A percentile compares a stretch with the other conserved stretches of the same genome.
Conservation (phyloP, 257 asterid species). For the Solanum etuberosum region DNA sequence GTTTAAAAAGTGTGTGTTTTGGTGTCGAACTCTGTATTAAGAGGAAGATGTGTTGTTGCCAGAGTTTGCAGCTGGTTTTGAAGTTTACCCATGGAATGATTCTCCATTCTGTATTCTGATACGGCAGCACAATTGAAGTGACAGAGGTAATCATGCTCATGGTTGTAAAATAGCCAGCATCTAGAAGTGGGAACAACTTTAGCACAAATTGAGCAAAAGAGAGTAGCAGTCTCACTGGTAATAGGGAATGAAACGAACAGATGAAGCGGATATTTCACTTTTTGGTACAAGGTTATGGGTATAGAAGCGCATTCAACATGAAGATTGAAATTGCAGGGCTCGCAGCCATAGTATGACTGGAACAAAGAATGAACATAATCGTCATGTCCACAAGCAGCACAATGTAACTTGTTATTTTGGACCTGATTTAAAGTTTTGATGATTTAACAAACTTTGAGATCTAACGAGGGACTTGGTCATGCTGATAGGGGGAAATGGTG, state of each 20-base stretch:
- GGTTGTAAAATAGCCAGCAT: not conserved
- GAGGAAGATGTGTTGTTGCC: not conserved
- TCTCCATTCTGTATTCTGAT: not conserved
- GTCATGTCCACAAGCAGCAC: no score
- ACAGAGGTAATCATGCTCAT: not conserved
- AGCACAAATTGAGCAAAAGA: not conserved
- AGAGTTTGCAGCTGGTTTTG: not conserved
- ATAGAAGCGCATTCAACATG: not conserved
- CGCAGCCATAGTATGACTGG: not conserved
- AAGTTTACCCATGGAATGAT: not conserved
- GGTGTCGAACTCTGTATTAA: no score
- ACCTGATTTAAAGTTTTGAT: no score
- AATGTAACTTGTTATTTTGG: no score
- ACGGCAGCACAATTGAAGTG: not conserved
- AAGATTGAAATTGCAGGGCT: not conserved
- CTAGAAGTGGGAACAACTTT: not conserved
- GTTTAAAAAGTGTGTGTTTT: no score
- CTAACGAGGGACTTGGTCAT: no score
- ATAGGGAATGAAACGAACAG: not conserved
- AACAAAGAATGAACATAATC: not conserved
- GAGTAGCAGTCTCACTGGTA: not conserved
- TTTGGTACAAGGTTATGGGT: not conserved
- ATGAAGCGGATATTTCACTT: not conserved
- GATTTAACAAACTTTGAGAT: no score
- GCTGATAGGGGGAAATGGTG: no score